Conservation (phyloP, 257 asterid species). For the Solanum clarkiae region DNA sequence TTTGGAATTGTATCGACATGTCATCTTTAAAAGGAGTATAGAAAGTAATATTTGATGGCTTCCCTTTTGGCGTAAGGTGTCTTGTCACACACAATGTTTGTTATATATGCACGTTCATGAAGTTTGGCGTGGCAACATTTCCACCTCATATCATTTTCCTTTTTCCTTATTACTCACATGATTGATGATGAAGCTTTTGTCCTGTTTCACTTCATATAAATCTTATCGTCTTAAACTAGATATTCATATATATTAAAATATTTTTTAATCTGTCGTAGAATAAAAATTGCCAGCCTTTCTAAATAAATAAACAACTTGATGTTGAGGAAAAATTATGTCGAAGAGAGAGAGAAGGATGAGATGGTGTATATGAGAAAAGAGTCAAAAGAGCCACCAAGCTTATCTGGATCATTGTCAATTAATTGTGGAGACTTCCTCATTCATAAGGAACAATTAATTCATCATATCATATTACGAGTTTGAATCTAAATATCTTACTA, state of each 20-base stretch:
- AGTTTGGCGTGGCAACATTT: slow-evolving; percentile 1
- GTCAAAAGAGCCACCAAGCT: neutral
- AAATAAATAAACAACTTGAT: too few species aligned
- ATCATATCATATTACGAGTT: neutral
- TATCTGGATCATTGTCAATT: neutral
- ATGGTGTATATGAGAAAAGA: too few species aligned
- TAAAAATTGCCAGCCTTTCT: too few species aligned
- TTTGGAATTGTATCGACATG: neutral
- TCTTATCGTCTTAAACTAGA: too few species aligned
- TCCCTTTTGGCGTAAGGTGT: neutral
- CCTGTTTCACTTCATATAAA: neutral
- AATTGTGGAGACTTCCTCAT: neutral
- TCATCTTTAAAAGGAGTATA: neutral
- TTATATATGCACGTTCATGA: neutral
- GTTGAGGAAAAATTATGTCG: too few species aligned
- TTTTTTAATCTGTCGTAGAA: too few species aligned
- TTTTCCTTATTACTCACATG: neutral
- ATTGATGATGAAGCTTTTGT: neutral
- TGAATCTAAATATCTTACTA: neutral
- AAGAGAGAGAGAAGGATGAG: too few species aligned
- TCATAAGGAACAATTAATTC: neutral
- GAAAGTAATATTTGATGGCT: neutral
- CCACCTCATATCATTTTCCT: neutral
- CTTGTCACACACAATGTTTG: neutral
- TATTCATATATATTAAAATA: too few species aligned